Percentiles rank a stretch among this genome's conserved stretches.
phyloP scores from a whole-genome alignment of 2,329 filamentous ascomycete genomes.

The Phyllosticta paracitricarpa region DNA sequence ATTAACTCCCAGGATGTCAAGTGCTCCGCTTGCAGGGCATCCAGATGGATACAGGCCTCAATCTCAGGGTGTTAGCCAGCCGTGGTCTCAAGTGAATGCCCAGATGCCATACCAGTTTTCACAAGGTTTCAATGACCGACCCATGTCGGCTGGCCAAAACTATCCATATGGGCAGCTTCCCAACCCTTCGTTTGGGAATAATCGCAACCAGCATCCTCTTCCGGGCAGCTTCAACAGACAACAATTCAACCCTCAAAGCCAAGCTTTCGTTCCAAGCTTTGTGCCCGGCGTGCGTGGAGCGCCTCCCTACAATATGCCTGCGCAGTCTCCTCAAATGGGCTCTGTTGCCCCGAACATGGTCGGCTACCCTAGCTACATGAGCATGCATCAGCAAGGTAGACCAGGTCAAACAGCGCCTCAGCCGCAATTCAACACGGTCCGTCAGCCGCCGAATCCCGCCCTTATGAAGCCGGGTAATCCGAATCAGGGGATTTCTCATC shows the following conservation, averaged over 20 bases:
- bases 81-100: slow-evolving; percentile 19
- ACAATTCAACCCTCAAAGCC: slow-evolving; percentile 87
- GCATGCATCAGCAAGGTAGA: slow-evolving; percentile 12
- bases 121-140: slow-evolving; percentile 20
- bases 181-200: slow-evolving; percentile 51
- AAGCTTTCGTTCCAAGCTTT: slow-evolving; percentile 70
- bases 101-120: slow-evolving; percentile 20
- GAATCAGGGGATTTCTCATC: slow-evolving; percentile 10
- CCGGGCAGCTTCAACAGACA: slow-evolving; percentile 77
- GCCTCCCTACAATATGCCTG: slow-evolving; percentile 21
- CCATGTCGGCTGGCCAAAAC: slow-evolving; percentile 26
- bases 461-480: slow-evolving; percentile 15
- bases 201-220: slow-evolving; percentile 70
- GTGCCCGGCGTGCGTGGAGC: slow-evolving; percentile 22
- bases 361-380: slow-evolving; percentile 16
- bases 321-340: slow-evolving; percentile 21
- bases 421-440: slow-evolving; percentile 18
- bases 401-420: slow-evolving; percentile 20
- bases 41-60: slow-evolving; percentile 17
- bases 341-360: slow-evolving; percentile 16
- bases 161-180: slow-evolving; percentile 77
- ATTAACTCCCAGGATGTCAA: slow-evolving; percentile 30
- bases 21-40: slow-evolving; percentile 24
- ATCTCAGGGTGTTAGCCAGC: slow-evolving; percentile 23
- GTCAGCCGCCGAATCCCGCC: slow-evolving; percentile 18